These are phyloP conservation scores for Mortierella claussenii DNA, from an alignment of 192 early-diverging fungal genomes.

Conservation along the genomic window DNA sequence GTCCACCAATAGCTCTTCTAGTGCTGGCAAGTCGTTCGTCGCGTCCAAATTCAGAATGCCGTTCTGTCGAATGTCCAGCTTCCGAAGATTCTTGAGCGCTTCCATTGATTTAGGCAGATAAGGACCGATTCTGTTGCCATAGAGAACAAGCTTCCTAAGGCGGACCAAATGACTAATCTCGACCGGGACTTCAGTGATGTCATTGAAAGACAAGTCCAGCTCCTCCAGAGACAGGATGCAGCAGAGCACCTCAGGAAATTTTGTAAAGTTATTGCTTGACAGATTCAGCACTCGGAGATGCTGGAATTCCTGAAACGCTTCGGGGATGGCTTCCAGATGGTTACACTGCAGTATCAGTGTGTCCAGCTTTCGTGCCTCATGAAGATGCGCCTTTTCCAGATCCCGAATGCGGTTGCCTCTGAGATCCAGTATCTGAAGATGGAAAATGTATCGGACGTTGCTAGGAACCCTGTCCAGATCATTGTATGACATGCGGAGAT, in stretches of 20 bases:
- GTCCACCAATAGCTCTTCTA: slow-evolving; percentile 78
- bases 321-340: slow-evolving; percentile 75
- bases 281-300: slow-evolving; percentile 75
- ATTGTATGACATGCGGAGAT: slow-evolving; percentile 78
- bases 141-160: slow-evolving; percentile 71
- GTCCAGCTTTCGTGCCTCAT: slow-evolving; percentile 65
- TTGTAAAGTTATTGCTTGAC: slow-evolving; percentile 83
- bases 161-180: slow-evolving; percentile 72
- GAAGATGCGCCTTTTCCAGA: slow-evolving; percentile 72
- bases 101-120: slow-evolving; percentile 72
- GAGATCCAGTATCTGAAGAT: slow-evolving; percentile 80
- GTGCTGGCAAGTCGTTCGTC: slow-evolving; percentile 61
- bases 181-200: slow-evolving; percentile 76
- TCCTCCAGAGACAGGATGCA: slow-evolving; percentile 66
- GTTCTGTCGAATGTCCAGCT: slow-evolving; percentile 88
- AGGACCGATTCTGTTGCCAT: slow-evolving; percentile 81
- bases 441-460: slow-evolving; percentile 70
- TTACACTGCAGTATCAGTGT: slow-evolving; percentile 82
- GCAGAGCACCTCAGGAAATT: slow-evolving; percentile 76
- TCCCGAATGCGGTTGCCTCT: slow-evolving; percentile 78
- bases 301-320: slow-evolving; percentile 62
- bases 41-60: slow-evolving; percentile 73
- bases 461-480: slow-evolving; percentile 76
- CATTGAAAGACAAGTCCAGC: slow-evolving; percentile 86
- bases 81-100: slow-evolving; percentile 66